Conservation (phyloP, 306 rosid species). For the Cicer bijugum region DNA sequence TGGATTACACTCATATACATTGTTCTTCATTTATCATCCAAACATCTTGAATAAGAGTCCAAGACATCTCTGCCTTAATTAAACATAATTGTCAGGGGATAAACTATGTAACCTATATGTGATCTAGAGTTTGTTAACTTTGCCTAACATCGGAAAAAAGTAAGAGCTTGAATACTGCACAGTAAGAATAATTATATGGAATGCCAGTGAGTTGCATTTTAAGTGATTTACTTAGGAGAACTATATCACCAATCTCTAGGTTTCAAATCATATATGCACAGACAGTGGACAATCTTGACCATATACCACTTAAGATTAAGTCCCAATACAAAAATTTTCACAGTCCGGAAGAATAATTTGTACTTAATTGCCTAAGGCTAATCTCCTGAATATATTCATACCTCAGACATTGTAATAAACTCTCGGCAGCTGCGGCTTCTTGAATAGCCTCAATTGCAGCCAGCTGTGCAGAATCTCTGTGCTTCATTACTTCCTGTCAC, state of each 20-base stretch:
- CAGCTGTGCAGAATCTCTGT: slow-evolving; percentile 87
- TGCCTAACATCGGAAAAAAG: background rate
- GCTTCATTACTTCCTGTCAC: slow-evolving; percentile 83
- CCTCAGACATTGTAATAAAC: slow-evolving; percentile 86
- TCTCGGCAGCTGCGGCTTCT: slow-evolving; percentile 93
- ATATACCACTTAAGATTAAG: background rate
- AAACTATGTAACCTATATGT: background rate
- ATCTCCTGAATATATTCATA: slow-evolving; percentile 43
- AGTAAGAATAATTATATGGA: background rate
- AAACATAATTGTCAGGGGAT: background rate
- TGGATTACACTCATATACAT: slow-evolving; percentile 20
- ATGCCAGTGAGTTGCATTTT: slow-evolving; percentile 10
- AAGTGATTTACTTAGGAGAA: slow-evolving; percentile 9
- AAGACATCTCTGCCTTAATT: slow-evolving; percentile 23
- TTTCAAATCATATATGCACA: slow-evolving; percentile 10
- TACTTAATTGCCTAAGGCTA: slow-evolving; percentile 24
- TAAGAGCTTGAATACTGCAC: no score
- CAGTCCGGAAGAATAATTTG: slow-evolving; percentile 16
- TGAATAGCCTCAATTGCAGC: slow-evolving; percentile 94
- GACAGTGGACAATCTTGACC: slow-evolving; percentile 5
- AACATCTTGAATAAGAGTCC: slow-evolving; percentile 21
- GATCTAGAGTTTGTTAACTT: slow-evolving; percentile 6
- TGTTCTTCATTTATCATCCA: slow-evolving; percentile 20
- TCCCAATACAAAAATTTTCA: slow-evolving; percentile 25
- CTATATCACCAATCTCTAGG: slow-evolving; percentile 20